These are phyloP conservation scores for Fragaria ananassa DNA, from an alignment of 306 rosid species.

Conservation along the genomic window DNA sequence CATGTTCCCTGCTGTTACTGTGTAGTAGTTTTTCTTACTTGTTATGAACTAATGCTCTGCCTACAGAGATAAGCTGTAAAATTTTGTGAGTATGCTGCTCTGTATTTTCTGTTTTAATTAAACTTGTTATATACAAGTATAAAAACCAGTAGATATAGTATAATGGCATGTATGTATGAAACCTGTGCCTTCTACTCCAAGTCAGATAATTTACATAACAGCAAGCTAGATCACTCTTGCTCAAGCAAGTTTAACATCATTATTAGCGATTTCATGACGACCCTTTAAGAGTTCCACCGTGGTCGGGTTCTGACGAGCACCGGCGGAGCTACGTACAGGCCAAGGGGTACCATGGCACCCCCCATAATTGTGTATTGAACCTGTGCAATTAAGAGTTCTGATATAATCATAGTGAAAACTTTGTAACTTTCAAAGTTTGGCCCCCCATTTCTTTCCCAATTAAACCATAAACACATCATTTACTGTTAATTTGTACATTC, in stretches of 20 bases:
- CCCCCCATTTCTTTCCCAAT: no score
- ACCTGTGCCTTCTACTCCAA: background rate
- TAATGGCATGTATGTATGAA: background rate
- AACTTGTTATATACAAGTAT: slow-evolving; percentile 11
- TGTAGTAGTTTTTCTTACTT: slow-evolving; percentile 28
- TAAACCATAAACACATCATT: no score
- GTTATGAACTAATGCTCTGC: slow-evolving; percentile 28
- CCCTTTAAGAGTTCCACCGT: no score
- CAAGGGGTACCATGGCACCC: no score
- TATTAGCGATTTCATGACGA: no score
- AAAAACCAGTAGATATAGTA: slow-evolving; percentile 13
- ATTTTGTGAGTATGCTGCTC: slow-evolving; percentile 40
- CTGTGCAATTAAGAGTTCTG: no score
- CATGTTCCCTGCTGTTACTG: slow-evolving; percentile 20
- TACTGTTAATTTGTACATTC: no score
- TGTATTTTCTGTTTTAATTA: slow-evolving; percentile 23
- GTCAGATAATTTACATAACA: background rate
- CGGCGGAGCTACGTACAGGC: no score
- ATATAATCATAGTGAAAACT: no score
- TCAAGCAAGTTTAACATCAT: background rate
- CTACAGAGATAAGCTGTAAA: slow-evolving; percentile 53
- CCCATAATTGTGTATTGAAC: no score
- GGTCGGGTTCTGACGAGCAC: no score
- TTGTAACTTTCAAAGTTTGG: no score
- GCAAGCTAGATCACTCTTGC: background rate